Percentiles rank a stretch among this genome's conserved stretches.
Conservation (phyloP, 208 protist species). For the Willaertia magna region DNA sequence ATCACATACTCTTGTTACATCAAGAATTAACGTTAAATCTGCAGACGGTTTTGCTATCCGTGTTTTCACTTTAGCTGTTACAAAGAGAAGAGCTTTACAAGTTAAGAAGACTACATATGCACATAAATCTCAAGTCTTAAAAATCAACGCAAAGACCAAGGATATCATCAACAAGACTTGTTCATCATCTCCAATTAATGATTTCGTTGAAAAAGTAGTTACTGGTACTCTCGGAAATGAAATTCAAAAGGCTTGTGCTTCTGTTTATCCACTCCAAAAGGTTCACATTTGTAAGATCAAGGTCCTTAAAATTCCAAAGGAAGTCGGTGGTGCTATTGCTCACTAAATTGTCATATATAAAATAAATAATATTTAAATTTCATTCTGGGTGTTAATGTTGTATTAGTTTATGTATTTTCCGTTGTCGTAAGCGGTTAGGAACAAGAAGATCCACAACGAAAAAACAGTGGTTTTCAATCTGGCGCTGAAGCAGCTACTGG, state of each 20-base stretch:
- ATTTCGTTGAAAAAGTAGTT: slow-evolving; percentile 83
- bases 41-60: slow-evolving; percentile 89
- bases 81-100: slow-evolving; percentile 77
- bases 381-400: no score
- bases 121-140: slow-evolving; percentile 79
- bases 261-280: slow-evolving; percentile 92
- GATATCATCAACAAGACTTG: slow-evolving; percentile 80
- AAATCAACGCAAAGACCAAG: slow-evolving; percentile 82
- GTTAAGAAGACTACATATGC: slow-evolving; percentile 92
- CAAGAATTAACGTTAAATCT: slow-evolving; percentile 82
- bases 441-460: no score
- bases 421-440: no score
- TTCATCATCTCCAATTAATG: slow-evolving; percentile 67
- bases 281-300: slow-evolving; percentile 95
- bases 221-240: slow-evolving; percentile 80
- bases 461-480: no score
- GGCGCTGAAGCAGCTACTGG: no score
- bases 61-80: slow-evolving; percentile 96
- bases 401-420: no score
- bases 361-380: no score
- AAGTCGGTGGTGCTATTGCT: slow-evolving; percentile 54
- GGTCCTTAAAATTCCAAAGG: slow-evolving; percentile 88
- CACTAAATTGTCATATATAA: no score
- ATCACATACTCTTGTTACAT: slow-evolving; percentile 96
- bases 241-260: slow-evolving; percentile 77